Conservation (phyloP, 805 yeast species). For the Candida morakotiae region DNA sequence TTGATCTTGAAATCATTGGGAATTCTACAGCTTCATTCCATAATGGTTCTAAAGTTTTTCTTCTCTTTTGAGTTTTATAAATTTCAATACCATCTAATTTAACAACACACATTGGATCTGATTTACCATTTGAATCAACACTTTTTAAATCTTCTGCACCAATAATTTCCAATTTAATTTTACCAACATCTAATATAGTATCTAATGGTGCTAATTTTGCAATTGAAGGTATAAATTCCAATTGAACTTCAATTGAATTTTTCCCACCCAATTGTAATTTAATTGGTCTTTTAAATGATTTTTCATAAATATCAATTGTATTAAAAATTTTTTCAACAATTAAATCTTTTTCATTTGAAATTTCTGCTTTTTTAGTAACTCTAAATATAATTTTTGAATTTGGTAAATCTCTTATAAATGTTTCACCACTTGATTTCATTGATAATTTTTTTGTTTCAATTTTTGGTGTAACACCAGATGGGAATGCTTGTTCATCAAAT, state of each 20-base stretch:
- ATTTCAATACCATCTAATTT: constrained; percentile 50
- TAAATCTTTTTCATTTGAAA: constrained; percentile 45
- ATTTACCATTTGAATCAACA: constrained; percentile 70
- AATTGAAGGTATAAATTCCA: constrained; percentile 60
- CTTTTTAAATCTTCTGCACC: constrained; percentile 52
- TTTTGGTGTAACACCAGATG: constrained; percentile 51
- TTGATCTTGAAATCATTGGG: constrained; percentile 60
- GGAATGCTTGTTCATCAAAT: constrained; percentile 61
- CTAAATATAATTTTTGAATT: constrained; percentile 57
- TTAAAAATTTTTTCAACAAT: constrained; percentile 45
- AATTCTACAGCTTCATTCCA: constrained; percentile 69
- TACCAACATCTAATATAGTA: constrained; percentile 66
- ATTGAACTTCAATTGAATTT: constrained; percentile 41
- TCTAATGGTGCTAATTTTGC: constrained; percentile 53
- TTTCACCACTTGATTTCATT: constrained; percentile 48
- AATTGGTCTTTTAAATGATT: constrained; percentile 44
- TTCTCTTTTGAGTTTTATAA: constrained; percentile 56
- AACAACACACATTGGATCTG: constrained; percentile 66
- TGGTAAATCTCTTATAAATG: constrained; percentile 67
- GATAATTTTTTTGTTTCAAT: constrained; percentile 42
- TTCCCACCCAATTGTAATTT: constrained; percentile 39
- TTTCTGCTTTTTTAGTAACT: constrained; percentile 49
- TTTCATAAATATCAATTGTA: constrained; percentile 52
- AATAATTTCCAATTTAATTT: constrained; percentile 50
- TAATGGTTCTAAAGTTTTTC: constrained; percentile 65